Percentiles rank a stretch among this genome's conserved stretches.
phyloP scores from a whole-genome alignment of 2,329 filamentous ascomycete genomes.

The Didymella pomorum region DNA sequence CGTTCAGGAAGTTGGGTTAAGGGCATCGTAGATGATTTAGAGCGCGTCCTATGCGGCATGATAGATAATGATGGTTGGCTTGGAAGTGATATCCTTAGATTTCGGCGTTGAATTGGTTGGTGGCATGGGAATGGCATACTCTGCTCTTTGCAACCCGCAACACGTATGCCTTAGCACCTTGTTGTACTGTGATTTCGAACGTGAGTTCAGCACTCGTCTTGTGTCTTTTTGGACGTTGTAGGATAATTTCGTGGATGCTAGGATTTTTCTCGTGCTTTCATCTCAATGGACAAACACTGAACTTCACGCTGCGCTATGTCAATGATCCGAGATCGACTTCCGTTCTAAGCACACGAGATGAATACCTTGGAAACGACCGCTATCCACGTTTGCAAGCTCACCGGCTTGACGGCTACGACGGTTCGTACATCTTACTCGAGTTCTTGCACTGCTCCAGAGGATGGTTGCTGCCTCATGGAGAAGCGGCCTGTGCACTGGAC shows the following conservation, averaged over 20 bases:
- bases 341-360: too few relatives aligned
- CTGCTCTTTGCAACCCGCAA: neutral
- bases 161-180: neutral
- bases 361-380: too few relatives aligned
- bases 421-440: too few relatives aligned
- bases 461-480: too few relatives aligned
- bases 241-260: neutral
- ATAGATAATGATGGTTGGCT: neutral
- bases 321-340: too few relatives aligned
- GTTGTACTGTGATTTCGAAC: too few relatives aligned
- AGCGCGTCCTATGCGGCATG: neutral
- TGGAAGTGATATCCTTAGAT: conserved; percentile 5
- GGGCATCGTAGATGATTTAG: neutral
- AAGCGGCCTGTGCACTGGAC: neutral
- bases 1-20: neutral
- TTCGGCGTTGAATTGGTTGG: conserved; percentile 1
- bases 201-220: too few relatives aligned
- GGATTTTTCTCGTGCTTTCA: neutral
- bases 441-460: too few relatives aligned
- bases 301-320: too few relatives aligned
- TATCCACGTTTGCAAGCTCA: too few relatives aligned
- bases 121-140: conserved; percentile 1
- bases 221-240: neutral
- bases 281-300: neutral
- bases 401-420: too few relatives aligned